These are phyloP conservation scores for Lotus japonicus DNA, from an alignment of 306 rosid species.

Conservation along the genomic window DNA sequence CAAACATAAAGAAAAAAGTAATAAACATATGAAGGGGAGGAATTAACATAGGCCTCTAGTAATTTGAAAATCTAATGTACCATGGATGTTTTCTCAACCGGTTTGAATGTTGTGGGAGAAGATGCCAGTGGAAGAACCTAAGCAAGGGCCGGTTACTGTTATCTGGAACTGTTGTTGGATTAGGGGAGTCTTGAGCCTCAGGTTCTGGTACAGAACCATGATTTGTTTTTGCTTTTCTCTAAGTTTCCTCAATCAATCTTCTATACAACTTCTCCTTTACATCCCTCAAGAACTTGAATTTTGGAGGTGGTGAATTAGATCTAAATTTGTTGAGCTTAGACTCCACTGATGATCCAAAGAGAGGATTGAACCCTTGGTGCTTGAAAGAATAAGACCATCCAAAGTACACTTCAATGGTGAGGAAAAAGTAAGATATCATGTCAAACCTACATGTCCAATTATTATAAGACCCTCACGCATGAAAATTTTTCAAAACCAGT, in stretches of 20 bases:
- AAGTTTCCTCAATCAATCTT: slow-evolving; percentile 61
- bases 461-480: too few species aligned
- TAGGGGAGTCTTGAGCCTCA: slow-evolving; percentile 5
- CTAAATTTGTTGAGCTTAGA: slow-evolving; percentile 42
- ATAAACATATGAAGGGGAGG: not conserved
- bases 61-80: slow-evolving; percentile 24
- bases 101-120: slow-evolving; percentile 53
- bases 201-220: not conserved
- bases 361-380: slow-evolving; percentile 73
- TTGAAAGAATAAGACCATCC: slow-evolving; percentile 43
- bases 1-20: slow-evolving; percentile 4
- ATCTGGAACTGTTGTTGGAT: slow-evolving; percentile 10
- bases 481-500: too few species aligned
- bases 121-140: slow-evolving; percentile 82
- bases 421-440: too few species aligned
- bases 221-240: slow-evolving; percentile 33
- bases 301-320: slow-evolving; percentile 79
- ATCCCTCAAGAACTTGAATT: slow-evolving; percentile 74
- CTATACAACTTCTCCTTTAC: slow-evolving; percentile 77
- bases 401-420: slow-evolving; percentile 44
- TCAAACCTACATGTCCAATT: too few species aligned
- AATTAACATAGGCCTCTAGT: slow-evolving; percentile 22
- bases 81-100: slow-evolving; percentile 30
- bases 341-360: slow-evolving; percentile 60
- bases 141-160: slow-evolving; percentile 27